These are phyloP conservation scores for Paecilomyces dactylethromorphus DNA, from an alignment of 2,329 filamentous ascomycete species.

Conservation along the genomic window DNA sequence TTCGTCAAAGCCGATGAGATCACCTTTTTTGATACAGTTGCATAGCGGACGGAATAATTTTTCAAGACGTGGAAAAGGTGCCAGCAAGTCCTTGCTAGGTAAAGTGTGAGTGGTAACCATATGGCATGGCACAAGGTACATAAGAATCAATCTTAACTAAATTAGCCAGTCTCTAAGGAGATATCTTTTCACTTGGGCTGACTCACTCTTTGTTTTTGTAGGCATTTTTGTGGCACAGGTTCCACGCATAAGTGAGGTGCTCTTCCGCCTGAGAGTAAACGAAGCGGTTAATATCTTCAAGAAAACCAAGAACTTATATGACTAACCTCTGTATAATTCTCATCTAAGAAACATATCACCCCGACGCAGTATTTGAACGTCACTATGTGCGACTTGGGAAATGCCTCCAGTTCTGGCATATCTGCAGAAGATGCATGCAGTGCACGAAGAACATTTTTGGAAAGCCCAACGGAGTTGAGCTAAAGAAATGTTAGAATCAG, in stretches of 20 bases:
- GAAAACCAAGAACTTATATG: not conserved
- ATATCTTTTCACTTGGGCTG: not conserved
- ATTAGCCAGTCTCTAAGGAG: conserved; percentile 14
- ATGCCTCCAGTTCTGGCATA: conserved; percentile 70
- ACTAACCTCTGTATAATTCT: conserved; percentile 73
- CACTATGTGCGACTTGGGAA: conserved; percentile 84
- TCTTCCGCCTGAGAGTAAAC: conserved; percentile 59
- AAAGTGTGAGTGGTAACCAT: conserved; percentile 82
- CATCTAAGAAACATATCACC: conserved; percentile 87
- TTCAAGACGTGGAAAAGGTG: conserved; percentile 69
- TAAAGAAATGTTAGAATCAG: conserved; percentile 18
- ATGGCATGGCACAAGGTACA: conserved; percentile 89
- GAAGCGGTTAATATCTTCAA: conserved; percentile 5
- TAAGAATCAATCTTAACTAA: conserved; percentile 68
- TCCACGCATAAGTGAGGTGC: conserved; percentile 72
- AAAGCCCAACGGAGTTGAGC: conserved; percentile 81
- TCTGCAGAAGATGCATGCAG: conserved; percentile 71
- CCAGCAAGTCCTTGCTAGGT: conserved; percentile 64
- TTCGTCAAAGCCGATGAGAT: conserved; percentile 75
- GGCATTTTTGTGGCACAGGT: conserved; percentile 68
- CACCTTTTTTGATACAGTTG: conserved; percentile 71
- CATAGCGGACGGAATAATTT: conserved; percentile 72
- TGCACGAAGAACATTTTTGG: conserved; percentile 81
- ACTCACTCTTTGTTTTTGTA: conserved; percentile 72
- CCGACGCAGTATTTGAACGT: conserved; percentile 97